Conservation (phyloP, 768 basidiomycete species). For the Filobasidium wieringae region DNA sequence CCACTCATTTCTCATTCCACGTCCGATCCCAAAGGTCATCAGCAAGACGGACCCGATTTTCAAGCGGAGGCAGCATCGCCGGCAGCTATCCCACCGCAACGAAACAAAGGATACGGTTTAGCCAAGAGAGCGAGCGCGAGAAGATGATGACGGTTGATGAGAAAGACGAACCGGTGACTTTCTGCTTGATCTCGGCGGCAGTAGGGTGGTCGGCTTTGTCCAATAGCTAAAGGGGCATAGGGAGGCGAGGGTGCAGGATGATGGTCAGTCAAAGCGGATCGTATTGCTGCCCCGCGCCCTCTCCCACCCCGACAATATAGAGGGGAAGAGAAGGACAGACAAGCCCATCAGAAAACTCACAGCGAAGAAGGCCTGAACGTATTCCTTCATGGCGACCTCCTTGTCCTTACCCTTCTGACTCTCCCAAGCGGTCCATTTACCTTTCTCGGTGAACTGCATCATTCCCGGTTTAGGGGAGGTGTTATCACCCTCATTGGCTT, state of each 20-base stretch:
- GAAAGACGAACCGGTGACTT: neutral
- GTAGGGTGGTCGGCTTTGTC: constrained; percentile 46
- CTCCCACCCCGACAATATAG: neutral
- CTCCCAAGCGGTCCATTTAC: constrained; percentile 91
- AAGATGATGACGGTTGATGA: too few species aligned
- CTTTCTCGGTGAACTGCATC: constrained; percentile 75
- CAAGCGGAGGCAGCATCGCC: too few species aligned
- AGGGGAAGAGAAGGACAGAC: neutral
- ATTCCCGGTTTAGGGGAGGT: constrained; percentile 45
- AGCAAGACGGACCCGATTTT: too few species aligned
- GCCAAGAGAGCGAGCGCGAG: too few species aligned
- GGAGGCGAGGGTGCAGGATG: constrained; percentile 7
- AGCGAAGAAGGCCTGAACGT: constrained; percentile 62
- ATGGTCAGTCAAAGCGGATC: constrained; percentile 6
- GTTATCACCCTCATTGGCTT: constrained; percentile 67
- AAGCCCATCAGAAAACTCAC: too few species aligned
- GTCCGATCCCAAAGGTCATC: too few species aligned
- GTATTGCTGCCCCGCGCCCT: neutral
- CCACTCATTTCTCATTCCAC: too few species aligned
- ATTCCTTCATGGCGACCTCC: constrained; percentile 60
- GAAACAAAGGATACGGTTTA: too few species aligned
- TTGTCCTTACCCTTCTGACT: constrained; percentile 55
- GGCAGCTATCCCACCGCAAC: too few species aligned
- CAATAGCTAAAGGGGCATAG: constrained; percentile 46
- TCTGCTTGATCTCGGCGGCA: constrained; percentile 46